Evolutionary conservation across 257 asterid species (phyloP).

Genomic region (Solanum ahanhuiri): DNA sequence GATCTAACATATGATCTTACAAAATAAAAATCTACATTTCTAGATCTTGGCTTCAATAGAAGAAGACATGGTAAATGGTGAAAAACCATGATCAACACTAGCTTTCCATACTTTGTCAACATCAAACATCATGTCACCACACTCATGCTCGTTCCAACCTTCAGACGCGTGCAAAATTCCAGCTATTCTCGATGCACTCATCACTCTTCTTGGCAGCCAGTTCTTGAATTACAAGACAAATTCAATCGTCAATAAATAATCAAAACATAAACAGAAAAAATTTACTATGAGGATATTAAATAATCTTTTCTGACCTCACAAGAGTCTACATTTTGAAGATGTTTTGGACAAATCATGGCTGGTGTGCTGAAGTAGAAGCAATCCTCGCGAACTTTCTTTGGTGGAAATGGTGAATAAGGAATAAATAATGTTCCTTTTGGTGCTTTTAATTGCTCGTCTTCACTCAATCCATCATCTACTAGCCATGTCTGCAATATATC

Average conservation of each 20-base stretch:
- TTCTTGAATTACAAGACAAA: constrained; percentile 29
- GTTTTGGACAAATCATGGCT: constrained; percentile 29
- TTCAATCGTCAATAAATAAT: neutral
- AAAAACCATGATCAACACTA: no score
- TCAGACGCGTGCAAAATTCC: constrained; percentile 48
- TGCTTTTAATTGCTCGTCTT: neutral
- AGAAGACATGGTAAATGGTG: no score
- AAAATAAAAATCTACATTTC: no score
- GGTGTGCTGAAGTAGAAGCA: constrained; percentile 20
- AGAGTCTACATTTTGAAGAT: constrained; percentile 28
- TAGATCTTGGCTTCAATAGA: no score
- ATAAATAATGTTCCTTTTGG: neutral
- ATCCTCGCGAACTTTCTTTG: neutral
- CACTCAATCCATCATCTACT: constrained; percentile 18
- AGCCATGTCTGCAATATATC: constrained; percentile 17
- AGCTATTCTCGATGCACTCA: constrained; percentile 25
- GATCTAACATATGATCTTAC: no score
- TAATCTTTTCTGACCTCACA: constrained; percentile 24
- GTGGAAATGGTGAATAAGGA: neutral
- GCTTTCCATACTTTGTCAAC: no score
- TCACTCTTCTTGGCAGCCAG: constrained; percentile 76
- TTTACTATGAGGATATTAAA: neutral
- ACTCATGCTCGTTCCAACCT: no score
- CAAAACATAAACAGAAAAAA: neutral
- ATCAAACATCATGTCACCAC: no score